Percentiles rank a stretch among this genome's conserved stretches.
These are phyloP conservation scores for Neurospora tetraspora DNA, from an alignment of 495 filamentous ascomycete genomes.

Conservation along the genomic window DNA sequence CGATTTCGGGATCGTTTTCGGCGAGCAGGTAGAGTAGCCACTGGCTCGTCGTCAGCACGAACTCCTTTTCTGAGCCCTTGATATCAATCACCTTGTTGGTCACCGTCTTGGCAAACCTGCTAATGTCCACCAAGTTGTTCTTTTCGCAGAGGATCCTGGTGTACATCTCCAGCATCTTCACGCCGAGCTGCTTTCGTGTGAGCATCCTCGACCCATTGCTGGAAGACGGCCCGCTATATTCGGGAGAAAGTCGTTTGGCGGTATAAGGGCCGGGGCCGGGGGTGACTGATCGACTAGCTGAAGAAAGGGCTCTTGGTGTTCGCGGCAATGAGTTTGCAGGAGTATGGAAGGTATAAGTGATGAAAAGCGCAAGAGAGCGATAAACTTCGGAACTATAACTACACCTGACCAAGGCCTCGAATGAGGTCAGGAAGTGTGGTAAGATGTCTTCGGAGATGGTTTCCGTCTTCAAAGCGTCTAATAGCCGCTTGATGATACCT, in stretches of 20 bases:
- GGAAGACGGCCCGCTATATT: constrained; percentile 7
- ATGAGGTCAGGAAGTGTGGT: constrained; percentile 62
- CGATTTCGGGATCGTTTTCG: constrained; percentile 74
- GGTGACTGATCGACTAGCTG: constrained; percentile 27
- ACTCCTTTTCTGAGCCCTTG: constrained; percentile 9
- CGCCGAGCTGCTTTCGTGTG: constrained; percentile 54
- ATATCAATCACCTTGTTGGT: constrained; percentile 74
- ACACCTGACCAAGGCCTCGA: constrained; percentile 66
- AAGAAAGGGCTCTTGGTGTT: constrained; percentile 37
- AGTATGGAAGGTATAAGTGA: constrained; percentile 84
- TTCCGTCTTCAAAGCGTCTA: constrained; percentile 82
- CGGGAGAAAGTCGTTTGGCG: constrained; percentile 24
- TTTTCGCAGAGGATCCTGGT: constrained; percentile 71
- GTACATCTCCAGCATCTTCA: constrained; percentile 72
- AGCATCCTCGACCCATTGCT: constrained; percentile 20
- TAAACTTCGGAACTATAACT: constrained; percentile 74
- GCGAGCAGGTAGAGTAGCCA: constrained; percentile 93
- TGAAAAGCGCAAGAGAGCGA: constrained; percentile 79
- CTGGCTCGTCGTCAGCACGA: constrained; percentile 43
- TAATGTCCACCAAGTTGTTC: constrained; percentile 54
- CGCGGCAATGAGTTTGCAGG: constrained; percentile 37
- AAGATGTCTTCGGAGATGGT: constrained; percentile 60
- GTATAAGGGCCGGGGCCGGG: constrained; percentile 19
- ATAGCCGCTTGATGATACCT: constrained; percentile 83
- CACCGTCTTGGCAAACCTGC: constrained; percentile 86